A percentile compares a stretch with the other conserved stretches of the same genome.
Evolutionary conservation across 1,284 basidiomycete genomes (phyloP).

Genomic region (Takashimella tepidaria): DNA sequence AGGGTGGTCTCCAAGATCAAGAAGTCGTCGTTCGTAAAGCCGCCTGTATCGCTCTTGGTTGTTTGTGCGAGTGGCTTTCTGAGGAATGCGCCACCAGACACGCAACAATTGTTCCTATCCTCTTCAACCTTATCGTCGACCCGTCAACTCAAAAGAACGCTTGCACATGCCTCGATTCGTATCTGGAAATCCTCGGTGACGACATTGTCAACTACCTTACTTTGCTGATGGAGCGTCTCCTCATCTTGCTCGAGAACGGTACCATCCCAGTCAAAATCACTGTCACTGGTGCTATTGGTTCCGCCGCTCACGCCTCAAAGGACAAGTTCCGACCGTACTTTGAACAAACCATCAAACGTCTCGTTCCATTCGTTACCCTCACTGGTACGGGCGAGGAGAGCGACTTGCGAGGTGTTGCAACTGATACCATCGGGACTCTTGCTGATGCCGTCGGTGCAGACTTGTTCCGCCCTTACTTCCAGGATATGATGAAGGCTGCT

Average conservation of each 20-base stretch:
- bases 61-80: constrained; percentile 95
- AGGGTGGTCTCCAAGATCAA: constrained; percentile 76
- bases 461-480: constrained; percentile 90
- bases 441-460: constrained; percentile 96
- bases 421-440: constrained; percentile 97
- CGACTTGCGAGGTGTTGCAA: constrained; percentile 94
- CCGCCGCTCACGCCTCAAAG: constrained; percentile 96
- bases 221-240: constrained; percentile 92
- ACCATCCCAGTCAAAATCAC: constrained; percentile 86
- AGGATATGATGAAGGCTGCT: constrained; percentile 91
- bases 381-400: constrained; percentile 66
- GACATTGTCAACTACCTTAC: constrained; percentile 81
- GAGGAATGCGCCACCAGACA: constrained; percentile 88
- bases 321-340: constrained; percentile 92
- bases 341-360: constrained; percentile 80
- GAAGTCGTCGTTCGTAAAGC: constrained; percentile 89
- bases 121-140: constrained; percentile 87
- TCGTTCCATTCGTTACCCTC: constrained; percentile 78
- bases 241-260: constrained; percentile 79
- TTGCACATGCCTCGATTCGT: constrained; percentile 92
- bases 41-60: constrained; percentile 89
- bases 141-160: constrained; percentile 82
- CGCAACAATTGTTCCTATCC: constrained; percentile 75
- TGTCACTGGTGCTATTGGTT: constrained; percentile 96
- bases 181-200: constrained; percentile 91